phyloP scores from a whole-genome alignment of 2,329 filamentous ascomycete genomes.

The Diaporthe nobilis region DNA sequence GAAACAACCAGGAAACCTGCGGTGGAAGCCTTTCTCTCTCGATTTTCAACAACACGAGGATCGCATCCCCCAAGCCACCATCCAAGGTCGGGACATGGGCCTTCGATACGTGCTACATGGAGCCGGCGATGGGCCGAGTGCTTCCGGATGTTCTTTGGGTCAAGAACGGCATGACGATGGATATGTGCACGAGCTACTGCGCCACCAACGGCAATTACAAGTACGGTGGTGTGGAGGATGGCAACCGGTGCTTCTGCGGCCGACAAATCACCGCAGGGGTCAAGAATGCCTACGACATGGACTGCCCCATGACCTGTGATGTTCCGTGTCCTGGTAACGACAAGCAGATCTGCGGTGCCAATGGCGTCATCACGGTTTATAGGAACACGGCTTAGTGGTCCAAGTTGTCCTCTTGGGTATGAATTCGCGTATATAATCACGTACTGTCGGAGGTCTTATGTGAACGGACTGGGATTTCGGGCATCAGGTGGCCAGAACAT shows the following conservation, averaged over 20 bases:
- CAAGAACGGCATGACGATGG: conserved; percentile 41
- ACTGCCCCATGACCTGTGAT: conserved; percentile 55
- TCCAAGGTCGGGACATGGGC: conserved; percentile 10
- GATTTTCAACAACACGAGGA: conserved; percentile 5
- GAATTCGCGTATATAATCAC: neutral
- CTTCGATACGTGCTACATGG: conserved; percentile 3
- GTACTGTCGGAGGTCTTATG: too few species aligned
- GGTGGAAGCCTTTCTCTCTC: conserved; percentile 8
- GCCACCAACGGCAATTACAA: conserved; percentile 38
- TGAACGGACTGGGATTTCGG: too few species aligned
- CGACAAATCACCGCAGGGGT: conserved; percentile 44
- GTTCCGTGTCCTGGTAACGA: neutral
- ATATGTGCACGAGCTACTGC: conserved; percentile 41
- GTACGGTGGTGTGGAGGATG: conserved; percentile 43
- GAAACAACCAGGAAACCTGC: neutral
- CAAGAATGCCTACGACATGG: conserved; percentile 50
- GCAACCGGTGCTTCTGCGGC: conserved; percentile 45
- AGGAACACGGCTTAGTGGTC: neutral
- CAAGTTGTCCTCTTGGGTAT: too few species aligned
- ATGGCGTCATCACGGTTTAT: conserved; percentile 1
- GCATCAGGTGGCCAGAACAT: neutral
- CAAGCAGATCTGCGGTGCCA: conserved; percentile 7
- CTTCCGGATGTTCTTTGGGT: conserved; percentile 15
- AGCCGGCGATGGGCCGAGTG: neutral
- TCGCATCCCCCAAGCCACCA: neutral